Base-by-base conservation (phyloP, 108 stramenopile genomes). In the Hondaea fermentalgiana region DNA sequence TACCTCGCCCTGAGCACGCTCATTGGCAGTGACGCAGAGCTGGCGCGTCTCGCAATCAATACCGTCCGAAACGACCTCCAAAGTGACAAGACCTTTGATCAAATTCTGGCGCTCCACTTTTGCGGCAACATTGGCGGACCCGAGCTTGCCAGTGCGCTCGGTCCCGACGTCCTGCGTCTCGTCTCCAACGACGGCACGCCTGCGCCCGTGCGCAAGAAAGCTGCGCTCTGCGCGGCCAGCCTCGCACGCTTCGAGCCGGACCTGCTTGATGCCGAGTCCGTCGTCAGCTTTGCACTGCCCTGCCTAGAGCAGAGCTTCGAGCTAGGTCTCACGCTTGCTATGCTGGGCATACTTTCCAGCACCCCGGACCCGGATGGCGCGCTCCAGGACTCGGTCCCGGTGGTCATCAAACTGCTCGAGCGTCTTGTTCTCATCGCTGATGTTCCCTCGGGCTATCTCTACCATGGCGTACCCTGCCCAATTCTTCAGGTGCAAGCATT, bases 401-500 rank as follows among this genome's bases (percentile, higher is more conserved):
- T 96, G 90, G 96, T 96, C 49, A 95, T 98, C 19, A 95, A 96
- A 83, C 96, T 98, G 57, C 91, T 98, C 53, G 95, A 96, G 58
- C 93, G 96, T 92, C 93, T 98, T 4, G 72, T 88, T 5, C 91
- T 97, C 89, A 96, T 95, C 72, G 95, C 95, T 87, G 93, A 94
- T 12, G 96, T 96, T 88, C 95, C 95, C 35, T 58, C 94, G 16
- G 97, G 97, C 87, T 98, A 98, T 91, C 90, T 98, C n/a, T 99
- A 99, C 92, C 98, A 98, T 93, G 93, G 95, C 21, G 97, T 96
- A 5, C 96, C 98, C 25, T 94, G 93, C 91, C 98, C 98, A 2
- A 97, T 97, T 97, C 93, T 98, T 29, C 97, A 97, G 90, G 97
- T 99, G 90, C 97, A 97, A 89, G 89, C 97, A 76, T 94, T 98